phyloP scores from a whole-genome alignment of 176 grass and related monocot genomes.

The Tuctoria greenei region DNA sequence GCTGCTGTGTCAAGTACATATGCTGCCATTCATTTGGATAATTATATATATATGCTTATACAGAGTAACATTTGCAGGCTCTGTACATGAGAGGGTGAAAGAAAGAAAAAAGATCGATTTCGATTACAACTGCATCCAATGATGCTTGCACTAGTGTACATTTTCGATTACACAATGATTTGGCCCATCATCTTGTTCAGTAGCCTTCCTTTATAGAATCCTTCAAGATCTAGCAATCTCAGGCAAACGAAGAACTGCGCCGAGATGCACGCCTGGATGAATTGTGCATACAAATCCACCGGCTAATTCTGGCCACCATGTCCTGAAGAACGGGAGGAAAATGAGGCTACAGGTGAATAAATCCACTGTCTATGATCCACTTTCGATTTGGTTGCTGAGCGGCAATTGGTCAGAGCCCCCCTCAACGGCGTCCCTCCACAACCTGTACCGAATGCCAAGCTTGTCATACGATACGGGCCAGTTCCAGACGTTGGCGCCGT shows the following conservation, averaged over 20 bases:
- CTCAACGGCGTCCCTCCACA: slow-evolving; percentile 81
- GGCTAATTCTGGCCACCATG: slow-evolving; percentile 22
- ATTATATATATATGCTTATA: background rate
- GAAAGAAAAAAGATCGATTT: slow-evolving; percentile 20
- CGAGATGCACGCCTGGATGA: slow-evolving; percentile 27
- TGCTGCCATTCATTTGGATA: too few species aligned
- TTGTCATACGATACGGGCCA: slow-evolving; percentile 90
- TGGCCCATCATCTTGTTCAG: slow-evolving; percentile 3
- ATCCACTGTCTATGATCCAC: slow-evolving; percentile 33
- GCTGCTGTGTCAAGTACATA: too few species aligned
- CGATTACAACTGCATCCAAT: slow-evolving; percentile 34
- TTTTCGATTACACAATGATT: slow-evolving; percentile 27
- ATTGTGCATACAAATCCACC: slow-evolving; percentile 9
- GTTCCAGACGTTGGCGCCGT: slow-evolving; percentile 88
- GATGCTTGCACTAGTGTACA: slow-evolving; percentile 55
- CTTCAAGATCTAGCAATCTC: slow-evolving; percentile 7
- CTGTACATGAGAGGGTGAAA: slow-evolving; percentile 30
- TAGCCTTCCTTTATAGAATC: slow-evolving; percentile 20
- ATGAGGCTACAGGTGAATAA: slow-evolving; percentile 32
- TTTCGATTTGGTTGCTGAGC: slow-evolving; percentile 58
- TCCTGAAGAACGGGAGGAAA: slow-evolving; percentile 36
- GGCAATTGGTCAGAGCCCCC: slow-evolving; percentile 56
- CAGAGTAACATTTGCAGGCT: slow-evolving; percentile 22
- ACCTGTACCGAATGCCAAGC: slow-evolving; percentile 76
- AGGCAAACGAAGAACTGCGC: background rate